These are phyloP conservation scores for Arthroderma sp. DNA, from an alignment of 2,329 filamentous ascomycete genomes.

Conservation along the genomic window DNA sequence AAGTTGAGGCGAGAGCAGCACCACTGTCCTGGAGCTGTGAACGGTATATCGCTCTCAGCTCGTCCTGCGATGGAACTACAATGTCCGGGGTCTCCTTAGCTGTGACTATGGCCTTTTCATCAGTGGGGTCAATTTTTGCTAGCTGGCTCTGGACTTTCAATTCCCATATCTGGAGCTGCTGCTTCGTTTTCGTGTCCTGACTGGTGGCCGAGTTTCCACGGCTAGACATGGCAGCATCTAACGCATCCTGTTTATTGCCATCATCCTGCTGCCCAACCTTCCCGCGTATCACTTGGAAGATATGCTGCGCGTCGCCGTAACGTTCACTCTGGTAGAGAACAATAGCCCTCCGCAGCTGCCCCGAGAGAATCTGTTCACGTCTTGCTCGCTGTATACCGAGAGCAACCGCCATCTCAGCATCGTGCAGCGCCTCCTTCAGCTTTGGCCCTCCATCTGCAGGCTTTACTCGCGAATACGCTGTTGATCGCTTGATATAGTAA, in stretches of 20 bases:
- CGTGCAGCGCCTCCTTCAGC: slow-evolving; percentile 46
- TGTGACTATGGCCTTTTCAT: slow-evolving; percentile 36
- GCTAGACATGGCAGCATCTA: slow-evolving; percentile 18
- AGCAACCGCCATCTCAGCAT: slow-evolving; percentile 55
- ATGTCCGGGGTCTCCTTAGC: slow-evolving; percentile 44
- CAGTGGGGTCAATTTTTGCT: slow-evolving; percentile 37
- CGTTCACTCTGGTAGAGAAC: slow-evolving; percentile 57
- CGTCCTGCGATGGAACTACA: slow-evolving; percentile 32
- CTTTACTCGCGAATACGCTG: slow-evolving; percentile 56
- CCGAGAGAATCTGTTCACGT: slow-evolving; percentile 63
- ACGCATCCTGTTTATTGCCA: slow-evolving; percentile 17
- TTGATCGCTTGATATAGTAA: slow-evolving; percentile 74
- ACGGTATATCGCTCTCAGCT: slow-evolving; percentile 27
- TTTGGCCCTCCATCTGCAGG: slow-evolving; percentile 37
- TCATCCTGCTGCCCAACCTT: slow-evolving; percentile 33
- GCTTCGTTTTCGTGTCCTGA: slow-evolving; percentile 13
- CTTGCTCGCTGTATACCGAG: slow-evolving; percentile 56
- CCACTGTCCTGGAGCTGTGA: slow-evolving; percentile 19
- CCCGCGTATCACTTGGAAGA: slow-evolving; percentile 47
- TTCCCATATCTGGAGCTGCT: slow-evolving; percentile 45
- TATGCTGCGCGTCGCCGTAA: slow-evolving; percentile 62
- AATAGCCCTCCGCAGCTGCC: slow-evolving; percentile 68
- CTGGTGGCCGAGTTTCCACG: slow-evolving; percentile 2
- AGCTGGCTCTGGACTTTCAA: slow-evolving; percentile 44
- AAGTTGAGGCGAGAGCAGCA: slow-evolving; percentile 2